A percentile compares a stretch with the other conserved stretches of the same genome.
phyloP scores from a whole-genome alignment of 1,284 basidiomycete species.

The Ustilago xerochloae region DNA sequence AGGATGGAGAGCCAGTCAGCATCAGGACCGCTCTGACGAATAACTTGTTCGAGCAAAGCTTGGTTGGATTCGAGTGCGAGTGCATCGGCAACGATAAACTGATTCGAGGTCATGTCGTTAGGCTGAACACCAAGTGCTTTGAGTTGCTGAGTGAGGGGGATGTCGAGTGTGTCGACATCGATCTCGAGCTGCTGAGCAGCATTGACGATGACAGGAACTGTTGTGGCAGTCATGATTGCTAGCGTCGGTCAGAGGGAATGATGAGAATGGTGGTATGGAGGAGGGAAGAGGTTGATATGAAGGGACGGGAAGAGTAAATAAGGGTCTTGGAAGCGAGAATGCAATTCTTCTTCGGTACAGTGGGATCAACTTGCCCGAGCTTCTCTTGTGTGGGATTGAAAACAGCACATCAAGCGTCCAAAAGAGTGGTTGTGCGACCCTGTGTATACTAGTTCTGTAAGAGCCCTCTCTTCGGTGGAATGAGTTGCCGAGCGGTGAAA shows the following conservation, averaged over 20 bases:
- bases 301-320: neutral
- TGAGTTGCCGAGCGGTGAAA: neutral
- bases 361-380: too few species aligned
- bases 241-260: neutral
- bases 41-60: constrained; percentile 19
- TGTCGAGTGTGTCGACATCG: constrained; percentile 37
- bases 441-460: neutral
- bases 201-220: constrained; percentile 32
- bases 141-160: constrained; percentile 33
- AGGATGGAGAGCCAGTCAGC: constrained; percentile 32
- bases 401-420: too few species aligned
- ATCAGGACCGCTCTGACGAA: constrained; percentile 17
- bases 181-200: constrained; percentile 40
- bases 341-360: too few species aligned
- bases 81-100: constrained; percentile 42
- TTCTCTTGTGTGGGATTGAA: too few species aligned
- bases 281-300: neutral
- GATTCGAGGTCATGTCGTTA: constrained; percentile 47
- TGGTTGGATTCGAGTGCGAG: constrained; percentile 16
- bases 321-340: too few species aligned
- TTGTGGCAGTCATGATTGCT: constrained; percentile 24
- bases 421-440: neutral
- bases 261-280: neutral
- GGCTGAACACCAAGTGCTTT: constrained; percentile 31
- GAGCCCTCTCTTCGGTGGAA: too few species aligned